A percentile compares a stretch with the other conserved stretches of the same genome.
phyloP scores from a whole-genome alignment of 2,329 filamentous ascomycete genomes.

The Thielaviopsis punctulata region DNA sequence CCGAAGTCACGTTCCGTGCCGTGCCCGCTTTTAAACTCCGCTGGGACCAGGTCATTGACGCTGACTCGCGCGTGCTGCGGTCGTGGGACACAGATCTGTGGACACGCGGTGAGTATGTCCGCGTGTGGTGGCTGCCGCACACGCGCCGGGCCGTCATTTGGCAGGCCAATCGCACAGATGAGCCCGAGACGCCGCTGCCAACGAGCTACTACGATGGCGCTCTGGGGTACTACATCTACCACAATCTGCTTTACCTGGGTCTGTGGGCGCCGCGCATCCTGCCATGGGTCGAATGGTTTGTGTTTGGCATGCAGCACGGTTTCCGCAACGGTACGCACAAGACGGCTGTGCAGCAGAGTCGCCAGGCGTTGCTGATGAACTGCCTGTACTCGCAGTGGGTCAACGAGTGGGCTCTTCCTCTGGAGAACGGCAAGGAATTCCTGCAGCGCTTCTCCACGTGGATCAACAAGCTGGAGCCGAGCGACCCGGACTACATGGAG shows the following conservation, averaged over 20 bases:
- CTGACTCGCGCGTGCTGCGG: constrained; percentile 49
- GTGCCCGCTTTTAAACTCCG: constrained; percentile 66
- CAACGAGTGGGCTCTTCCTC: constrained; percentile 91
- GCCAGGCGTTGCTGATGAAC: constrained; percentile 78
- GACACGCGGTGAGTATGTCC: constrained; percentile 72
- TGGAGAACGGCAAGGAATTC: constrained; percentile 73
- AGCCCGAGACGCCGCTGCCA: constrained; percentile 39
- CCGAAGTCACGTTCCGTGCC: constrained; percentile 71
- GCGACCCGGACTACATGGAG: constrained; percentile 45
- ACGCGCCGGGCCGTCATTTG: constrained; percentile 75
- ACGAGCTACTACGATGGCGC: constrained; percentile 64
- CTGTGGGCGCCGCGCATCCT: constrained; percentile 64
- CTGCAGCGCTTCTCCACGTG: constrained; percentile 69
- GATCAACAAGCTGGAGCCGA: constrained; percentile 48
- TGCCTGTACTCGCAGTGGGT: constrained; percentile 97
- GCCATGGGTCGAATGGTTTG: constrained; percentile 86
- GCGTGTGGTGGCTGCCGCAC: constrained; percentile 97
- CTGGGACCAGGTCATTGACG: constrained; percentile 67
- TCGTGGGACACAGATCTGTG: constrained; percentile 62
- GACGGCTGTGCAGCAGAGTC: constrained; percentile 63
- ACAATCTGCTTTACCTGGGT: constrained; percentile 69
- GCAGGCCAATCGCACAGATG: constrained; percentile 63
- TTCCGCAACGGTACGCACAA: constrained; percentile 54
- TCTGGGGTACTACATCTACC: constrained; percentile 79
- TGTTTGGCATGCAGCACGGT: constrained; percentile 95